A percentile compares a stretch with the other conserved stretches of the same genome.
phyloP scores from a whole-genome alignment of 1,284 basidiomycete species.

The Sphaerobolus stellatus region DNA sequence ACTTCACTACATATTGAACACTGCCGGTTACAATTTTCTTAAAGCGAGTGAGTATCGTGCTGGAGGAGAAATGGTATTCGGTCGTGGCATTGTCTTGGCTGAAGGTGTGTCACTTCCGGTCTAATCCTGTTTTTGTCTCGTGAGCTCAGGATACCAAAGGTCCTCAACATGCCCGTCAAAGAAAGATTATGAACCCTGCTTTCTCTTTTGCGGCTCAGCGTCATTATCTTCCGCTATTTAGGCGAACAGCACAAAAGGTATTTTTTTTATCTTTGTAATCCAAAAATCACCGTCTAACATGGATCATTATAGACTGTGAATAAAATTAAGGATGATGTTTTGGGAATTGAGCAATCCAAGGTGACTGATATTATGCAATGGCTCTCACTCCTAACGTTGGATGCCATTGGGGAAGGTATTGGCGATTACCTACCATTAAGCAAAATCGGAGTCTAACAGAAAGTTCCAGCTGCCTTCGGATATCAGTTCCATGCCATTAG shows the following conservation, averaged over 20 bases:
- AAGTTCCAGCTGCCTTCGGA: conserved; percentile 23
- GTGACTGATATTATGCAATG: conserved; percentile 20
- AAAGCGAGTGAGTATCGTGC: conserved; percentile 13
- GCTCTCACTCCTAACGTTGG: conserved; percentile 24
- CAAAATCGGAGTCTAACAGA: background rate
- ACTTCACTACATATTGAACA: conserved; percentile 19
- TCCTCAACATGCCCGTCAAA: conserved; percentile 22
- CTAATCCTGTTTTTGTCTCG: background rate
- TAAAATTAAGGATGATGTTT: conserved; percentile 11
- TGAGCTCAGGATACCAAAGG: conserved; percentile 12
- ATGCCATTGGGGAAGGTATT: conserved; percentile 22
- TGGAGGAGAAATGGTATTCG: conserved; percentile 16
- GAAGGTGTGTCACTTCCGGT: no score
- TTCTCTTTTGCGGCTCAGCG: conserved; percentile 47
- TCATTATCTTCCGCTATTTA: conserved; percentile 50
- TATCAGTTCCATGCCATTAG: conserved; percentile 24
- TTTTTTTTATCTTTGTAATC: conserved; percentile 18
- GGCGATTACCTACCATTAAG: background rate
- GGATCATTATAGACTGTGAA: background rate
- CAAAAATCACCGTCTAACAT: conserved; percentile 6
- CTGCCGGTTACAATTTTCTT: conserved; percentile 17
- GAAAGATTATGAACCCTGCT: conserved; percentile 44
- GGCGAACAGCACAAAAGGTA: conserved; percentile 45
- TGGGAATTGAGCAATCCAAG: no score
- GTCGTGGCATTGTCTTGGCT: conserved; percentile 30